Base-by-base conservation (phyloP, 352 stramenopile genomes). In the Phytophthora constricta region DNA sequence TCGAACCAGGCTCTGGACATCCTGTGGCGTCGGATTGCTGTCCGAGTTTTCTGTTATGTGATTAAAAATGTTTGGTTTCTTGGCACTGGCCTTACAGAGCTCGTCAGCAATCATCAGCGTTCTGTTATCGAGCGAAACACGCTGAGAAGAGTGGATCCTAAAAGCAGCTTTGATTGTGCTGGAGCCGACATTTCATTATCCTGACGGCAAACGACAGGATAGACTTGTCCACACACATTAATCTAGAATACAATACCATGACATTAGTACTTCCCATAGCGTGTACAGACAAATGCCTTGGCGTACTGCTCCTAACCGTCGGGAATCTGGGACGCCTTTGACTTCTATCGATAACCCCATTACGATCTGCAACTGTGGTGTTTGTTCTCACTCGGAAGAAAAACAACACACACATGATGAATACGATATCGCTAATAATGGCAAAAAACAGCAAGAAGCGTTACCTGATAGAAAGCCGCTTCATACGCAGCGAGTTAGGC, bases 241-340 rank as follows among this genome's bases (percentile, higher is more conserved):
- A 62, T 62, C 52, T 59, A 41, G 13, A 20, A 50, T 19, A 41
- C 45, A 22, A n/a, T n/a, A n/a, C n/a, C 49, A 4, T 52, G 14
- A 9, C 22, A 52, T 28, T 41, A 13, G n/a, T 46, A 56, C 19
- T 56, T 56, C 10, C 49, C 49, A 19, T 56, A 19, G 20, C 45
- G 27, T 1, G 49, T 56, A n/a, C 49, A 56, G 5, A 56, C 49
- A 33, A 46, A 45, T 9, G 49, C n/a, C 49, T 19, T 56, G 9
- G 49, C 49, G 5, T 56, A 56, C 31, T 56, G 49, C 3, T 28
- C 31, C 49, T 28, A 56, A 5, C 8, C 20, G 10, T 22, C 28
- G 8, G 27, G 49, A 13, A 56, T 56, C 20, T 56, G 43, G 17
- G 27, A 5, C 3, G 49, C 31, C 49, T 28, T 46, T n/a, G 49